phyloP scores from a whole-genome alignment of 2,329 filamentous ascomycete species.

The Claviceps fusiformis region DNA sequence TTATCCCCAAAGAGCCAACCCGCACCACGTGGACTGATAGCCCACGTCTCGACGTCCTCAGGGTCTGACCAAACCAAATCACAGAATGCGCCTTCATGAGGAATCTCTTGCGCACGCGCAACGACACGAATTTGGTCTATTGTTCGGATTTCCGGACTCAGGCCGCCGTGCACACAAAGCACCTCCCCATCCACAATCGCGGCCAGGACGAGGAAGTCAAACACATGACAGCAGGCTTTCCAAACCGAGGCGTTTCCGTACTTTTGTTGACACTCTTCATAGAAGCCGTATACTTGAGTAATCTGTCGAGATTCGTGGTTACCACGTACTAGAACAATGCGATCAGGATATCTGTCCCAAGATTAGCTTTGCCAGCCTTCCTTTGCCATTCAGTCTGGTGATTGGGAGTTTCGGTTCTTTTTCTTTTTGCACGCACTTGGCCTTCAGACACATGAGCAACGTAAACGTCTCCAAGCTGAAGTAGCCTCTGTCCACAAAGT shows the following conservation, averaged over 20 bases:
- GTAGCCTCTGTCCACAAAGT: constrained; percentile 94
- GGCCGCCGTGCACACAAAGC: constrained; percentile 90
- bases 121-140: constrained; percentile 99
- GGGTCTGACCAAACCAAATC: constrained; percentile 97
- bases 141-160: constrained; percentile 83
- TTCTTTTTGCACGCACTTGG: constrained; percentile 31
- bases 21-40: constrained; percentile 84
- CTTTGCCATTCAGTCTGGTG: not conserved
- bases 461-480: constrained; percentile 98
- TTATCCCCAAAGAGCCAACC: constrained; percentile 97
- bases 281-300: constrained; percentile 97
- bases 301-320: constrained; percentile 98
- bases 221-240: constrained; percentile 99
- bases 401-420: not conserved
- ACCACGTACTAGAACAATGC: constrained; percentile 89
- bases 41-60: constrained; percentile 94
- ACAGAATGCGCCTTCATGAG: constrained; percentile 95
- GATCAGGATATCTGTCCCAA: constrained; percentile 65
- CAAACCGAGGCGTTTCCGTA: constrained; percentile 99
- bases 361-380: not conserved
- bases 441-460: constrained; percentile 87
- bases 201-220: constrained; percentile 91
- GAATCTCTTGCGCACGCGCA: constrained; percentile 92
- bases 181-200: constrained; percentile 98
- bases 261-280: constrained; percentile 95